Evolutionary conservation across 257 asterid genomes (phyloP).

Genomic region (Mitragyna speciosa): DNA sequence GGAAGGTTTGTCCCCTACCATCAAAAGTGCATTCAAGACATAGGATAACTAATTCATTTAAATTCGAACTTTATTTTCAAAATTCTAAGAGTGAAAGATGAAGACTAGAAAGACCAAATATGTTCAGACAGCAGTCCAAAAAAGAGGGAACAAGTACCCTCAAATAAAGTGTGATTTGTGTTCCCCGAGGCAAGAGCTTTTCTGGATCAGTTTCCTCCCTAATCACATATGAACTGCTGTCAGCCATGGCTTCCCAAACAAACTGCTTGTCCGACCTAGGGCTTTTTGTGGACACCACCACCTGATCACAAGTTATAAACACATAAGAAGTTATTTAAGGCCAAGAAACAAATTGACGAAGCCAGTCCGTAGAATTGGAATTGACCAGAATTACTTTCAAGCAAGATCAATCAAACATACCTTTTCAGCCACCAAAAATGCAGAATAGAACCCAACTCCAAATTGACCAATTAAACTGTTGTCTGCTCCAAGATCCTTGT

Average conservation of each 20-base stretch:
- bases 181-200: slow-evolving; percentile 70
- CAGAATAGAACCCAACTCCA: slow-evolving; percentile 98
- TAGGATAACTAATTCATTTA: background rate
- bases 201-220: slow-evolving; percentile 82
- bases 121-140: background rate
- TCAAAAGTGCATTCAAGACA: background rate
- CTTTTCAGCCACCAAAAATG: slow-evolving; percentile 91
- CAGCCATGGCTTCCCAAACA: slow-evolving; percentile 92
- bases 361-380: background rate
- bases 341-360: slow-evolving; percentile 12
- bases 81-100: background rate
- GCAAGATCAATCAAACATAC: slow-evolving; percentile 26
- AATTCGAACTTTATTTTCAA: too few species aligned
- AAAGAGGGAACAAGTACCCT: slow-evolving; percentile 45
- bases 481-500: slow-evolving; percentile 76
- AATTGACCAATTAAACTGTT: slow-evolving; percentile 97
- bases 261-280: slow-evolving; percentile 93
- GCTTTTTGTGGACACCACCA: slow-evolving; percentile 90
- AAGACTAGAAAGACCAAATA: background rate
- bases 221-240: slow-evolving; percentile 77
- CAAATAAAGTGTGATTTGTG: slow-evolving; percentile 87
- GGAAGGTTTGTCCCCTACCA: background rate
- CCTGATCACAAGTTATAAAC: slow-evolving; percentile 41
- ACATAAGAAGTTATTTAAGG: background rate
- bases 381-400: background rate